Base-by-base conservation (phyloP, 129 eudicot species). In the Silybum marianum region DNA sequence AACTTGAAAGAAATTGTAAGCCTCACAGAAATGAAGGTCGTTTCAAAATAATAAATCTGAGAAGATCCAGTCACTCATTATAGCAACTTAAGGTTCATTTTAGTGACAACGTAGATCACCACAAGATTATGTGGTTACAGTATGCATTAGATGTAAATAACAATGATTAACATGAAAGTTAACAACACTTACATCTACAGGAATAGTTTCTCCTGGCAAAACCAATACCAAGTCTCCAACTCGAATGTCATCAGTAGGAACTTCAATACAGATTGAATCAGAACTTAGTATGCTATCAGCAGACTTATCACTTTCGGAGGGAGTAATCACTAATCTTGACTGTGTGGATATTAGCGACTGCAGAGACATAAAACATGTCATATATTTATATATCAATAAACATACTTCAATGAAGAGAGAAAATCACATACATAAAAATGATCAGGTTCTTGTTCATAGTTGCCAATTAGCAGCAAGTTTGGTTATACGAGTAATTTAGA, bases 151-250 rank as follows among this genome's bases (percentile, higher is more conserved):
- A 86, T 23, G 30, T 71, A 75, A 71, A 77, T 19, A 72, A 18
- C 25, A 71, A 77, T 32, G 42, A 74, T 77, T 73, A 38, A 24
- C 19, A 32, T 78, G 54, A 80, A 34, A 76, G 76, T 86, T 84
- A 63, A 77, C 67, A 76, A n/a, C 24, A 78, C 98, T 87, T 90
- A 94, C 98, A 85, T 94, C 98, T 68, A 94, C 92, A 54, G 98
- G 97, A 74, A 94, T 90, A 74, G 97, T 91, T 91, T 94, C 98
- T 79, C 98, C 98, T 10, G 98, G 98, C 77, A 91, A 89, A 77
- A 94, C 98, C 91, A 94, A 82, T 46, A 94, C 82, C 21, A 87
- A 80, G 80, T 94, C 98, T 38, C 97, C 98, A 71, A 86, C 87
- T 67, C 96, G 90, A 63, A 91, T 82, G 80, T 94, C 95, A 89